Evolutionary conservation across 1,139 yeast genomes (phyloP).

Genomic region (Cylindricascospora bacillispora): DNA sequence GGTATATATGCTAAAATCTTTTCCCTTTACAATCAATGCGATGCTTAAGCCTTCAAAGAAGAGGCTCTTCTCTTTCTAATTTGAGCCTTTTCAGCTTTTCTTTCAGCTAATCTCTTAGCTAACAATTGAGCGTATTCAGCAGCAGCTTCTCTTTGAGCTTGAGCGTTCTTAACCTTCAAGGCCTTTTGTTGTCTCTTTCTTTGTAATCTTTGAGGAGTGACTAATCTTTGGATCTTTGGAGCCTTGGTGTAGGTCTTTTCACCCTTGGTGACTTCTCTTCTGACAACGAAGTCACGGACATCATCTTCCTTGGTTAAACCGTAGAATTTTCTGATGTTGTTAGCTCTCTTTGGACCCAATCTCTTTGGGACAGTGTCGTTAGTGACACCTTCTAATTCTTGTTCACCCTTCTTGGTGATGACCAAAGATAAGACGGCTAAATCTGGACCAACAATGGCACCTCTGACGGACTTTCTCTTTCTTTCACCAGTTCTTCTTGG

Average conservation of each 20-base stretch:
- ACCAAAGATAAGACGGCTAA: constrained; percentile 89
- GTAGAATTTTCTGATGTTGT: constrained; percentile 98
- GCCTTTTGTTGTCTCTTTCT: constrained; percentile 97
- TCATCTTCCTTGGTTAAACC: constrained; percentile 97
- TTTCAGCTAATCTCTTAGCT: constrained; percentile 96
- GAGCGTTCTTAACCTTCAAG: constrained; percentile 91
- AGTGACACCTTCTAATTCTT: constrained; percentile 91
- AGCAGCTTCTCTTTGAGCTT: constrained; percentile 99
- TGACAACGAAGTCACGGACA: constrained; percentile 88
- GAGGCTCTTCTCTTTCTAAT: constrained; percentile 99
- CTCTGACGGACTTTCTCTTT: constrained; percentile 99
- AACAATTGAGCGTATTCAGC: constrained; percentile 98
- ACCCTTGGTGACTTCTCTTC: constrained; percentile 98
- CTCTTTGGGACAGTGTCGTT: constrained; percentile 94
- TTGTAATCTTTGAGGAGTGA: constrained; percentile 98
- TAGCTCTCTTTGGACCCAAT: constrained; percentile 99
- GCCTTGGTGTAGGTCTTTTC: constrained; percentile 99
- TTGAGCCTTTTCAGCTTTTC: constrained; percentile 97
- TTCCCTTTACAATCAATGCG: too few relatives aligned
- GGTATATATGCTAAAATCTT: too few relatives aligned
- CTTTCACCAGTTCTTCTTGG: constrained; percentile 99
- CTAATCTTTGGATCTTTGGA: constrained; percentile 99
- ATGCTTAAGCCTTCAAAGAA: constrained; percentile 76
- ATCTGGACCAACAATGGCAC: constrained; percentile 97
- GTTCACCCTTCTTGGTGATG: constrained; percentile 94